phyloP scores from a whole-genome alignment of 345 rosid species.

The Ceriops decandra region DNA sequence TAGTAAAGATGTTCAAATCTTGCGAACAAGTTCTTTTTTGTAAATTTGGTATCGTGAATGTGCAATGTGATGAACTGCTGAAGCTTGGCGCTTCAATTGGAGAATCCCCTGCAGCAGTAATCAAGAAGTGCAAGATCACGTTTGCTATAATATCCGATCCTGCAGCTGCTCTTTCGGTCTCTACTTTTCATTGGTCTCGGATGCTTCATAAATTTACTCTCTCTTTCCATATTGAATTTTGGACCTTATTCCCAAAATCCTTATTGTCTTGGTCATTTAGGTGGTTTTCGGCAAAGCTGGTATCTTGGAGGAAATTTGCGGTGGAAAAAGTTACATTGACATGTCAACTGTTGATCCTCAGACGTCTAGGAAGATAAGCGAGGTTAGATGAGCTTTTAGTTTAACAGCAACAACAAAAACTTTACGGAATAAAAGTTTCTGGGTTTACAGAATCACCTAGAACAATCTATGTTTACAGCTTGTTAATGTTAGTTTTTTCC shows the following conservation, averaged over 20 bases:
- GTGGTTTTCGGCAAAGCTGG: constrained; percentile 84
- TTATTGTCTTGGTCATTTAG: constrained; percentile 30
- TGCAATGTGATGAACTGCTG: constrained; percentile 81
- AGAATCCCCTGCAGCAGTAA: constrained; percentile 75
- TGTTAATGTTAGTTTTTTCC: too few species aligned
- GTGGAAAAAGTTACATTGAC: constrained; percentile 77
- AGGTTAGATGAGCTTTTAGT: constrained; percentile 33
- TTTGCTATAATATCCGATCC: constrained; percentile 90
- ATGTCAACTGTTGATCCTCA: constrained; percentile 96
- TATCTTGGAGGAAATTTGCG: constrained; percentile 62
- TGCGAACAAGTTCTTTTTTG: neutral
- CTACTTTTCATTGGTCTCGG: constrained; percentile 2
- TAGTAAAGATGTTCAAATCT: too few species aligned
- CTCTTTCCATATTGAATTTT: neutral
- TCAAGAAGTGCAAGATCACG: constrained; percentile 80
- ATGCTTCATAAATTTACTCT: neutral
- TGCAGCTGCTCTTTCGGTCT: constrained; percentile 74
- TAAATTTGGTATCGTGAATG: neutral
- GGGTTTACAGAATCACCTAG: too few species aligned
- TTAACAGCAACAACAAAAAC: too few species aligned
- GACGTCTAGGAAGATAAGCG: constrained; percentile 67
- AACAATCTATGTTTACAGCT: too few species aligned
- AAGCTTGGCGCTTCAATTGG: constrained; percentile 73
- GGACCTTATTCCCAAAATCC: neutral
- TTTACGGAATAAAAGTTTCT: too few species aligned